These are phyloP conservation scores for Pistacia atlantica DNA, from an alignment of 345 rosid species.

Conservation along the genomic window DNA sequence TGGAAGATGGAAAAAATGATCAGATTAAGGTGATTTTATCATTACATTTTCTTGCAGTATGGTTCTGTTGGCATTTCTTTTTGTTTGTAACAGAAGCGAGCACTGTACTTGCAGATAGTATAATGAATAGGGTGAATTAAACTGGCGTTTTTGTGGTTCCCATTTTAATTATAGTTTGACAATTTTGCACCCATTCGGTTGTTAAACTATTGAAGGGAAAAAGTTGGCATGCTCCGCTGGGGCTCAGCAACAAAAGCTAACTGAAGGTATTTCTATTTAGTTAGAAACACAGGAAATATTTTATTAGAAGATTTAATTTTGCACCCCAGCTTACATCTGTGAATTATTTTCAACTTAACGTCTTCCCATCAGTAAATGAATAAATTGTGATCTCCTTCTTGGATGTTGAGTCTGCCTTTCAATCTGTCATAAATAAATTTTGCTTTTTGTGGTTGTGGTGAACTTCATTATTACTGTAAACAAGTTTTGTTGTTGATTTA, in stretches of 20 bases:
- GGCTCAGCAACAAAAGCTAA: background rate
- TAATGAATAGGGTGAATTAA: background rate
- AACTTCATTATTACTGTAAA: background rate
- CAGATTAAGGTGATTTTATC: background rate
- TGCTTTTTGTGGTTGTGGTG: background rate
- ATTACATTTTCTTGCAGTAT: background rate
- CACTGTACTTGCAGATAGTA: no score
- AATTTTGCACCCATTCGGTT: background rate
- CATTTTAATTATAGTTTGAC: background rate
- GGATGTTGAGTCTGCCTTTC: no score
- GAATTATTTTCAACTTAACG: no score
- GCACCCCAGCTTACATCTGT: background rate
- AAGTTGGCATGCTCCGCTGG: background rate
- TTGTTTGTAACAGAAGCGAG: background rate
- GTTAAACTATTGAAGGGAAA: no score
- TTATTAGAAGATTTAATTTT: no score
- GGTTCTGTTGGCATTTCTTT: background rate
- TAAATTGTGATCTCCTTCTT: no score
- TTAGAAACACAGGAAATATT: background rate
- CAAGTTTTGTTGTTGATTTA: background rate
- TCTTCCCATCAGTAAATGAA: no score
- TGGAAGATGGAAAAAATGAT: background rate
- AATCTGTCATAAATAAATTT: no score
- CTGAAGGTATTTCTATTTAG: background rate
- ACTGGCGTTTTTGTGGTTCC: background rate